Base-by-base conservation (phyloP, 805 yeast species). In the Ogataea pignaliae region DNA sequence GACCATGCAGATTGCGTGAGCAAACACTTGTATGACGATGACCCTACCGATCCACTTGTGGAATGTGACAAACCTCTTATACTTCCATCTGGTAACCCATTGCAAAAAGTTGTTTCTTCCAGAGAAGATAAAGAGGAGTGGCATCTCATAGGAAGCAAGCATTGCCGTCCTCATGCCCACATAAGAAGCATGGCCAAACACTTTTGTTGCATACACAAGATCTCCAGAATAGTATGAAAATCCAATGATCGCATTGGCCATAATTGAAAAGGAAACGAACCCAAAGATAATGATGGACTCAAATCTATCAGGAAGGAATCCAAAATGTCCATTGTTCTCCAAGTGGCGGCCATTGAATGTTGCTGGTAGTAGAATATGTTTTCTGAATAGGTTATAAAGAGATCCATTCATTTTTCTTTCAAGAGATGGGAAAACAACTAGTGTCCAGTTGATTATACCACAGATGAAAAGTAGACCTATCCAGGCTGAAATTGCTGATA, bases 101-200 rank as follows among this genome's bases (percentile, higher is more conserved):
- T 74, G 79, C 45, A 82, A 59, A 39, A 83, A 59, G 55, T 81
- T 82, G 60, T 82, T 82, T 52, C 87, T 65, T 35, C 85, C 79
- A 2, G 85, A 81, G 56, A 81, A 79, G 40, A 80, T 60, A 29
- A 78, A 65, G 37, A 80, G 49, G 37, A 79, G 59, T 3, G 88
- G 87, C 32, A 72, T 36, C 46, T 67, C 61, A 63, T 72, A 60
- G n/a, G 72, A 68, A 3, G 70, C 59, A 37, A 78, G 55, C 26
- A 80, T 70, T 2, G 80, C 85, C 1, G 80, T 53, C 53, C 87
- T 66, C 52, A 78, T 78, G 32, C 75, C 79, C 39, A 61, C 47
- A 42, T 69, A 72, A 53, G 69, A 57, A 8, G 62, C 44, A n/a
- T 48, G 40, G 42, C 55, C 69, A 16, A 52, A 42, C 37, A 47